Evolutionary conservation across 345 rosid genomes (phyloP).

Genomic region (Linum usitatissimum): DNA sequence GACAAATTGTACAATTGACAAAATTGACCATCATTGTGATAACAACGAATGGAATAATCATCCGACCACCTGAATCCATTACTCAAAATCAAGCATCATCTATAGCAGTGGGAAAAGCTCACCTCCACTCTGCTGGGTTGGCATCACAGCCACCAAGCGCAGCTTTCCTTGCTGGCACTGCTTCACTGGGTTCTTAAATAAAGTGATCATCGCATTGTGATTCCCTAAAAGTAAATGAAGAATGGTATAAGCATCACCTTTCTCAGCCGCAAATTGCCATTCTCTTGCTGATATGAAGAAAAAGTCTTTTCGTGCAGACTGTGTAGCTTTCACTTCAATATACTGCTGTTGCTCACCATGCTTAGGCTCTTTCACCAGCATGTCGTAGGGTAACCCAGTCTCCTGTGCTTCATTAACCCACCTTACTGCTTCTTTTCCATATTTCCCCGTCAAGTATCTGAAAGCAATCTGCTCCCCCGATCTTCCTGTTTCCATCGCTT

Average conservation of each 20-base stretch:
- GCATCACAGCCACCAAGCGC: constrained; percentile 63
- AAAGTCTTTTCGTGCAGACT: constrained; percentile 61
- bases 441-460: constrained; percentile 32
- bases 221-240: constrained; percentile 50
- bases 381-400: constrained; percentile 76
- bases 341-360: constrained; percentile 25
- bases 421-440: constrained; percentile 32
- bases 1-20: too few relatives aligned
- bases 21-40: too few relatives aligned
- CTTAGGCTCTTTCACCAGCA: constrained; percentile 32
- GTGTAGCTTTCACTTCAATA: constrained; percentile 82
- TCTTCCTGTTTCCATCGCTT: constrained; percentile 51
- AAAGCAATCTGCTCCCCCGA: constrained; percentile 64
- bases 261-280: constrained; percentile 71
- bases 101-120: too few relatives aligned
- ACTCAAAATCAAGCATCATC: too few relatives aligned
- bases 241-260: constrained; percentile 48
- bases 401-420: constrained; percentile 76
- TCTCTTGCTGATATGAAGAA: constrained; percentile 63
- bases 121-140: constrained; percentile 19
- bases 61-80: too few relatives aligned
- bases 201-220: constrained; percentile 37
- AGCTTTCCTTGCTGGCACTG: constrained; percentile 59
- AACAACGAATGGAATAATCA: too few relatives aligned
- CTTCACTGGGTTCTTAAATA: constrained; percentile 51